phyloP scores from a whole-genome alignment of 352 stramenopile species.

The Thraustochytrium sp. region DNA sequence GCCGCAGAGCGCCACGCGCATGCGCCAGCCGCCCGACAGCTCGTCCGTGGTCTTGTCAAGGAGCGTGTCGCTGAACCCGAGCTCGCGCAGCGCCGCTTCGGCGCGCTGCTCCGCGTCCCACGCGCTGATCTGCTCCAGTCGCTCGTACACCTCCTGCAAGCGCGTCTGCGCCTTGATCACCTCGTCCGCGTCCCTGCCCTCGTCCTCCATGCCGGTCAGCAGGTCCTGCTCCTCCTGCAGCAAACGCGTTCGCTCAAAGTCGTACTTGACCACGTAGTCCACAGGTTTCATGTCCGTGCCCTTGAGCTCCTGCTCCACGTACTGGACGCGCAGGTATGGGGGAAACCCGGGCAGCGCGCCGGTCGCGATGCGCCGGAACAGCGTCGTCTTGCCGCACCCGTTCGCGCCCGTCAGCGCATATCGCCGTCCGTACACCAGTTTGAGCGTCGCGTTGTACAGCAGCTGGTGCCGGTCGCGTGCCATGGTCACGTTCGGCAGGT shows the following conservation, averaged over 20 bases:
- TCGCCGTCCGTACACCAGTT: constrained; percentile 16
- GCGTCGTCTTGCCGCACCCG: constrained; percentile 37
- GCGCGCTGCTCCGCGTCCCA: constrained; percentile 31
- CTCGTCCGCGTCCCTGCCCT: not conserved
- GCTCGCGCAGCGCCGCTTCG: not conserved
- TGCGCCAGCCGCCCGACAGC: constrained; percentile 94
- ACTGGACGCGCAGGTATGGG: constrained; percentile 36
- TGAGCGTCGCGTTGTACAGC: constrained; percentile 32
- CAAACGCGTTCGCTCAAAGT: constrained; percentile 39
- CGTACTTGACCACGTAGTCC: constrained; percentile 30
- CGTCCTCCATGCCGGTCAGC: constrained; percentile 6
- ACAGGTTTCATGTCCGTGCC: constrained; percentile 6
- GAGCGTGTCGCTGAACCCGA: constrained; percentile 67
- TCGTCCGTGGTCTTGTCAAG: constrained; percentile 95
- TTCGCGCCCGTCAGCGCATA: constrained; percentile 24
- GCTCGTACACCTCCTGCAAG: constrained; percentile 24
- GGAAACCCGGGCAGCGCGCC: constrained; percentile 33
- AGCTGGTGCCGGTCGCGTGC: not conserved
- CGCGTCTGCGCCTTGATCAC: not conserved
- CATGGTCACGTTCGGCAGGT: constrained; percentile 40
- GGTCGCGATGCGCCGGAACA: constrained; percentile 16
- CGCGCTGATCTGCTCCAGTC: constrained; percentile 17
- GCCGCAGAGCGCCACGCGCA: constrained; percentile 95
- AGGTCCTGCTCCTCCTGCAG: constrained; percentile 31
- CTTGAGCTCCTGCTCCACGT: constrained; percentile 42